Percentiles rank a stretch among this genome's conserved stretches.
phyloP scores from a whole-genome alignment of 1,284 basidiomycete species.

The Cerrena zonata region DNA sequence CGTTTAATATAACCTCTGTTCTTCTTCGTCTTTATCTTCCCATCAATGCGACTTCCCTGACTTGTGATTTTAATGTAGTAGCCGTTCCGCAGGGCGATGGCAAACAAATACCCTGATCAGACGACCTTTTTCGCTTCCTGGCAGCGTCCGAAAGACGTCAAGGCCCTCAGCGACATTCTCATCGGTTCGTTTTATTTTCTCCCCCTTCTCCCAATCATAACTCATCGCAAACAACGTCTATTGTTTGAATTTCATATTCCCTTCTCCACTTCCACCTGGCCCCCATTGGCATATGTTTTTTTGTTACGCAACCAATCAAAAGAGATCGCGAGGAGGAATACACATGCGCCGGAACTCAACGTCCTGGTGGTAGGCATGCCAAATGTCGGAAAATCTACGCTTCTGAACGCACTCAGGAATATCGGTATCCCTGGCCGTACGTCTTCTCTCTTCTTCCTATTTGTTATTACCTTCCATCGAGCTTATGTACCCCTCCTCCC shows the following conservation, averaged over 20 bases:
- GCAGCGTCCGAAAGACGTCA: constrained; percentile 60
- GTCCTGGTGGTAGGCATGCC: constrained; percentile 96
- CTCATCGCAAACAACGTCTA: too few species aligned
- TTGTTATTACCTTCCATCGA: too few species aligned
- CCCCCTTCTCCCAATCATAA: background rate
- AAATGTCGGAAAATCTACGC: constrained; percentile 94
- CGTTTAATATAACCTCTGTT: too few species aligned
- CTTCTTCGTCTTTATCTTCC: too few species aligned
- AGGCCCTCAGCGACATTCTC: constrained; percentile 56
- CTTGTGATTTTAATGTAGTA: constrained; percentile 24
- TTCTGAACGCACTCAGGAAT: constrained; percentile 87
- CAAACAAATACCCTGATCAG: constrained; percentile 60
- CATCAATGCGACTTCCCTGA: constrained; percentile 10
- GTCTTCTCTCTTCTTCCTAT: constrained; percentile 11
- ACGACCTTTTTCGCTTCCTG: constrained; percentile 65
- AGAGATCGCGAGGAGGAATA: constrained; percentile 68
- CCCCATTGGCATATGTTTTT: background rate
- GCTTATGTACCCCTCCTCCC: background rate
- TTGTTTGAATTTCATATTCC: too few species aligned
- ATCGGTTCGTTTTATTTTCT: constrained; percentile 52
- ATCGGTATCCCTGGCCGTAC: constrained; percentile 83
- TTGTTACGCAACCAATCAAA: constrained; percentile 1
- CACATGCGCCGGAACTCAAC: constrained; percentile 70
- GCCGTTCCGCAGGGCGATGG: constrained; percentile 70
- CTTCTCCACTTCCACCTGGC: background rate